phyloP scores from a whole-genome alignment of 2,329 filamentous ascomycete species.

The Coniochaeta prunicola region DNA sequence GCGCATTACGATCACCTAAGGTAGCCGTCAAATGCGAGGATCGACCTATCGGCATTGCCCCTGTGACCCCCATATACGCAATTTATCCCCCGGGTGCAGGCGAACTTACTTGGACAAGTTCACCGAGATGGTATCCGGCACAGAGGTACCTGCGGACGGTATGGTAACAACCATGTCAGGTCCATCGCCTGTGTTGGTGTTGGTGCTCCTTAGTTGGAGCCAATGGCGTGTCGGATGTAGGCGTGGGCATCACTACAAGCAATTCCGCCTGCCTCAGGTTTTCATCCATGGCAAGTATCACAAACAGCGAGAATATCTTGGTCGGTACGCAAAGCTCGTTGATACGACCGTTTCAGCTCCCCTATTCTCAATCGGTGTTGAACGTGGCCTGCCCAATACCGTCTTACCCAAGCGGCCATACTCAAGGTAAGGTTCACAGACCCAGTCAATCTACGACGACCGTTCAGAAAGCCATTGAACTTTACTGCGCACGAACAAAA shows the following conservation, averaged over 20 bases:
- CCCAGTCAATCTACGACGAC: no score
- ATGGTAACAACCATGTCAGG: not conserved
- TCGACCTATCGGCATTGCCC: not conserved
- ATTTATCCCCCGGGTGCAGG: not conserved
- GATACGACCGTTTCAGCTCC: not conserved
- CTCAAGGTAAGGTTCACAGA: not conserved
- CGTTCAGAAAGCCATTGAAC: no score
- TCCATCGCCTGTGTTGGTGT: not conserved
- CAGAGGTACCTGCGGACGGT: no score
- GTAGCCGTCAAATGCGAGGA: not conserved
- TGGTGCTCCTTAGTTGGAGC: not conserved
- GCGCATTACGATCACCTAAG: not conserved
- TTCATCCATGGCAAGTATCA: not conserved
- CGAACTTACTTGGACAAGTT: no score
- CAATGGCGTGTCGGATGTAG: not conserved
- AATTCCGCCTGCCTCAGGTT: not conserved
- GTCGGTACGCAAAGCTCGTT: not conserved
- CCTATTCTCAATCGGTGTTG: not conserved
- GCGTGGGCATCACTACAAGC: not conserved
- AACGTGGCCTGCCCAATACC: not conserved
- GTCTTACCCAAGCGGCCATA: not conserved
- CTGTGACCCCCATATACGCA: not conserved
- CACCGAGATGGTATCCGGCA: no score
- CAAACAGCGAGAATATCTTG: not conserved
- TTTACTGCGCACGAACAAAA: no score